Percentiles rank a stretch among this genome's conserved stretches.
These are phyloP conservation scores for Gastrolobium villosum DNA, from an alignment of 306 rosid genomes.

Conservation along the genomic window DNA sequence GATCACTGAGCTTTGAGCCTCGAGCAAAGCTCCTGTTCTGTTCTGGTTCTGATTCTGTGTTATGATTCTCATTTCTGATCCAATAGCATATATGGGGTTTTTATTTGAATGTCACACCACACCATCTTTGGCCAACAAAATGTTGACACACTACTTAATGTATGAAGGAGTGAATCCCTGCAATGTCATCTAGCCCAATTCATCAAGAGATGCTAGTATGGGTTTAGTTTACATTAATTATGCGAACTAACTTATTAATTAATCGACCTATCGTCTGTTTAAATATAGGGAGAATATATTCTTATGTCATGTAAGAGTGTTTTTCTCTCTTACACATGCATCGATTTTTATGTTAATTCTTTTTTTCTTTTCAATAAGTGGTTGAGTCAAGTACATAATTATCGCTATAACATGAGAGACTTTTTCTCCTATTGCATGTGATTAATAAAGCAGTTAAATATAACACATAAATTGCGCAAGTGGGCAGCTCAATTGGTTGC, in stretches of 20 bases:
- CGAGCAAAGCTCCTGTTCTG: conserved; percentile 17
- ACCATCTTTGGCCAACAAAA: background rate
- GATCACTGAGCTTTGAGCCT: conserved; percentile 39
- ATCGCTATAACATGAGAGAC: no score
- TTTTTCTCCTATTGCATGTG: no score
- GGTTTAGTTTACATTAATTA: background rate
- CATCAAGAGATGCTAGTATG: background rate
- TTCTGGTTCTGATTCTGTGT: conserved; percentile 21
- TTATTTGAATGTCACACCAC: conserved; percentile 38
- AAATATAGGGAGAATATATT: no score
- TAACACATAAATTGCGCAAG: no score
- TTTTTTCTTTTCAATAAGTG: no score
- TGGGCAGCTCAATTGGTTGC: no score
- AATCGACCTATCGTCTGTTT: no score
- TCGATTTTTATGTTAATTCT: no score
- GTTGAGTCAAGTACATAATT: no score
- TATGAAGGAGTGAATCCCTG: background rate
- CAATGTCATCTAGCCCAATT: background rate
- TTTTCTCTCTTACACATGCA: no score
- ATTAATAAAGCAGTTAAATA: background rate
- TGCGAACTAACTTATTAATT: background rate
- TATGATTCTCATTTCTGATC: conserved; percentile 26
- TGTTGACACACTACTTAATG: background rate
- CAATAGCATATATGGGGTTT: background rate
- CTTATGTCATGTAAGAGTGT: no score